Base-by-base conservation (phyloP, 2,329 filamentous ascomycete genomes). In the Thielaviopsis ethacetica region DNA sequence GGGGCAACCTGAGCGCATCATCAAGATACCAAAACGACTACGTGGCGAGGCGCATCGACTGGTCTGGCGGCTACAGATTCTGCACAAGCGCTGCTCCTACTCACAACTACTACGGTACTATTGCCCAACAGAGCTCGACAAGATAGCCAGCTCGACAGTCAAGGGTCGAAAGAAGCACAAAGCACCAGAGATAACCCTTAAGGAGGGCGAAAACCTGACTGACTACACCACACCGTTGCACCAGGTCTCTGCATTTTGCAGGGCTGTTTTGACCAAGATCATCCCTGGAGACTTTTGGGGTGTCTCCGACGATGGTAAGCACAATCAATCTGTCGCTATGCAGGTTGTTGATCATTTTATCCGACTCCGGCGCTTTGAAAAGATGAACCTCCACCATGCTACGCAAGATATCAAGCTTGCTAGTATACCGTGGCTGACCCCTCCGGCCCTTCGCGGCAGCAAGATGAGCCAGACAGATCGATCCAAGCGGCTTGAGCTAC, bases 211-310 rank as follows among this genome's bases (percentile, higher is more conserved):
- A 15, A 73, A 74, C 13, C 72, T 93, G 52, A 81, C 83, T 38
- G 79, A 85, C 21, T 72, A 87, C 64, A 85, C 90, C 1, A 88
- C 83, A 17, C 79, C 86, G 0, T 63, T 73, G 2, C 72, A 82
- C 1, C 77, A 82, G 54, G 86, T 97, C 2, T 95, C 91, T 3
- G 85, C 88, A 0, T 97, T 95, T 67, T 95, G 90, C 68, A 86
- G 85, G 66, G 85, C 88, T 2, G 83, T 85, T 0, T 67, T 96
- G 30, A 74, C 73, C 21, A 86, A 79, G 60, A 72, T 96, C 17
- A 78, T 98, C 27, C 91, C 94, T 0, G 73, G 76, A 51, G 79
- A 75, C 2, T 85, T 95, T 60, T 95, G 87, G 82, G 90, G 91
- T 0, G 64, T 67, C 19, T 79, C 77, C 1, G 67, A 76, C 1